A percentile compares a stretch with the other conserved stretches of the same genome.
Evolutionary conservation across 176 grass and related monocot genomes (phyloP).

Genomic region (Stipa capillata): DNA sequence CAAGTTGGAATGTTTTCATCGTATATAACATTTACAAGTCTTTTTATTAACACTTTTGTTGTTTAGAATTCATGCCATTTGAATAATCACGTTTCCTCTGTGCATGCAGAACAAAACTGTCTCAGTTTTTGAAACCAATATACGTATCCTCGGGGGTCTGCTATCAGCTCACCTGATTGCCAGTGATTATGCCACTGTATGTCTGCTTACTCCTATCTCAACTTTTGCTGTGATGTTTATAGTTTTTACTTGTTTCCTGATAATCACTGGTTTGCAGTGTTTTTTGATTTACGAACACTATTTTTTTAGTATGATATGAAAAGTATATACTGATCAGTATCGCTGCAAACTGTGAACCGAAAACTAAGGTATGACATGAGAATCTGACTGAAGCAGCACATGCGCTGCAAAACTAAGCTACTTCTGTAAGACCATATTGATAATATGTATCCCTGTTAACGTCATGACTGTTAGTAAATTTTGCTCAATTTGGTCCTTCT

Average conservation of each 20-base stretch:
- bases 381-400: not conserved
- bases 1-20: constrained; percentile 12
- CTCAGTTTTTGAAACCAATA: constrained; percentile 96
- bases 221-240: not conserved
- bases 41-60: constrained; percentile 13
- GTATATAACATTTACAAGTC: not conserved
- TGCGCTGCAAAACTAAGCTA: not conserved
- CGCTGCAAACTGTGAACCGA: not conserved
- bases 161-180: constrained; percentile 89
- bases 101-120: constrained; percentile 87
- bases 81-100: constrained; percentile 20
- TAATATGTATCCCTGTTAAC: not conserved
- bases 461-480: no score
- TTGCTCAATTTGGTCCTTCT: no score
- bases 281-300: not conserved
- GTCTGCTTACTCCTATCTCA: not conserved
- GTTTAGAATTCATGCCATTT: not conserved
- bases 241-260: not conserved
- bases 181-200: constrained; percentile 93
- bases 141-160: constrained; percentile 86
- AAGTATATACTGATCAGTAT: not conserved
- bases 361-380: not conserved
- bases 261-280: not conserved
- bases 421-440: not conserved
- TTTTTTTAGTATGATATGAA: not conserved